Percentiles rank a stretch among this genome's conserved stretches.
Conservation (phyloP, 2,329 filamentous ascomycete genomes). For the Fonsecaea pedrosoi region DNA sequence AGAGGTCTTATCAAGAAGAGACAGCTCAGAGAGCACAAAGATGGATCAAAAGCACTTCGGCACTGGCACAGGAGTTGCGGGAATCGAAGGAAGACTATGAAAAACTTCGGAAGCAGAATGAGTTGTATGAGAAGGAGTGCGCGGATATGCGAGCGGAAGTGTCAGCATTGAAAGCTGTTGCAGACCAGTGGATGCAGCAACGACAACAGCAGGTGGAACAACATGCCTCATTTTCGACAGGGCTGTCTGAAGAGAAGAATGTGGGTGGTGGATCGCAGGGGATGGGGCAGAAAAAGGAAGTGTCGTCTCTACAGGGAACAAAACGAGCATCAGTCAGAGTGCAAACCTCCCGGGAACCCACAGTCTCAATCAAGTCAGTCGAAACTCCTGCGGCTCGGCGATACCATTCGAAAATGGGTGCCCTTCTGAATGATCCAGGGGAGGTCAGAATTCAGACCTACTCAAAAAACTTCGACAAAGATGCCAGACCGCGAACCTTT, state of each 20-base stretch:
- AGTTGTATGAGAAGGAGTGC: slow-evolving; percentile 8
- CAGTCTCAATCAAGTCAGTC: not conserved
- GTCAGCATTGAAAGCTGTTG: slow-evolving; percentile 20
- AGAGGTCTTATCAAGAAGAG: slow-evolving; percentile 22
- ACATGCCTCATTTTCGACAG: not conserved
- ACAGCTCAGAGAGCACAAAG: slow-evolving; percentile 15
- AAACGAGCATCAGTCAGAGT: not conserved
- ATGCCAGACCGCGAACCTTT: not conserved
- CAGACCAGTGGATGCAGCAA: slow-evolving; percentile 18
- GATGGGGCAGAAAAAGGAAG: not conserved
- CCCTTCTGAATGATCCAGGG: not conserved
- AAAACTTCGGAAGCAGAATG: slow-evolving; percentile 16
- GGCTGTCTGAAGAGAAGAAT: not conserved
- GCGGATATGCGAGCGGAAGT: slow-evolving; percentile 23
- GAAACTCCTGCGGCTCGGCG: not conserved
- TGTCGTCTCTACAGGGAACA: not conserved
- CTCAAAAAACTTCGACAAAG: not conserved
- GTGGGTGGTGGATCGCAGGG: not conserved
- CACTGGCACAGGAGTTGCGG: slow-evolving; percentile 18
- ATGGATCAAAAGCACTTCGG: slow-evolving; percentile 17
- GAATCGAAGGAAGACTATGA: slow-evolving; percentile 19
- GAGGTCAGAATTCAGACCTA: not conserved
- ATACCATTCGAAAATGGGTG: not conserved
- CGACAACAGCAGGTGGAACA: not conserved
- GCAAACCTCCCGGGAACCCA: not conserved